Conservation (phyloP, 164 flowering plant genomes). For the Akebia trifoliata region DNA sequence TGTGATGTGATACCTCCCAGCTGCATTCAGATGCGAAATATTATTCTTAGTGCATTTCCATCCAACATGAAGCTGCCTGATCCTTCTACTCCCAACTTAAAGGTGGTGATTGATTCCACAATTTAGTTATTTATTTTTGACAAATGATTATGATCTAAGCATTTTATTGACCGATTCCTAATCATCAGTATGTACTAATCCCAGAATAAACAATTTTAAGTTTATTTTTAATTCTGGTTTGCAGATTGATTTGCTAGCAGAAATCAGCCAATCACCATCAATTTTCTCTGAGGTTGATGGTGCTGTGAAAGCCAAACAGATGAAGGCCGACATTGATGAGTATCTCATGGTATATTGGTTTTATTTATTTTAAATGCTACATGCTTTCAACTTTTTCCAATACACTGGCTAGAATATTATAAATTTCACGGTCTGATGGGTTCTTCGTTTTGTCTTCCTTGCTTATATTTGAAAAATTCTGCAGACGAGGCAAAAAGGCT, state of each 20-base stretch:
- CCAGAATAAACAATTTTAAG: too few relatives aligned
- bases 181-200: too few relatives aligned
- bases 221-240: constrained; percentile 6
- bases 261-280: constrained; percentile 75
- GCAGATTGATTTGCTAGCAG: constrained; percentile 91
- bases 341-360: constrained; percentile 97
- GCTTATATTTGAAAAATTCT: constrained; percentile 7
- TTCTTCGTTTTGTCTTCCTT: neutral
- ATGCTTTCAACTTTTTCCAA: neutral
- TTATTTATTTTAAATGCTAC: too few relatives aligned
- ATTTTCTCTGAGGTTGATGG: constrained; percentile 94
- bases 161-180: too few relatives aligned
- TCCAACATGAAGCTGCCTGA: constrained; percentile 98
- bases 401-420: neutral
- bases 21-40: constrained; percentile 99
- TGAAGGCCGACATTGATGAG: constrained; percentile 88
- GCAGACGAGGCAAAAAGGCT: constrained; percentile 75
- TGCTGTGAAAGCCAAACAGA: constrained; percentile 75
- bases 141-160: too few relatives aligned
- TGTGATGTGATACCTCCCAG: constrained; percentile 98
- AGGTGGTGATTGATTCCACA: constrained; percentile 40
- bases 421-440: neutral
- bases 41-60: constrained; percentile 96
- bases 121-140: too few relatives aligned
- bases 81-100: constrained; percentile 94